These are phyloP conservation scores for Corylus americana DNA, from an alignment of 306 rosid genomes.

Conservation along the genomic window DNA sequence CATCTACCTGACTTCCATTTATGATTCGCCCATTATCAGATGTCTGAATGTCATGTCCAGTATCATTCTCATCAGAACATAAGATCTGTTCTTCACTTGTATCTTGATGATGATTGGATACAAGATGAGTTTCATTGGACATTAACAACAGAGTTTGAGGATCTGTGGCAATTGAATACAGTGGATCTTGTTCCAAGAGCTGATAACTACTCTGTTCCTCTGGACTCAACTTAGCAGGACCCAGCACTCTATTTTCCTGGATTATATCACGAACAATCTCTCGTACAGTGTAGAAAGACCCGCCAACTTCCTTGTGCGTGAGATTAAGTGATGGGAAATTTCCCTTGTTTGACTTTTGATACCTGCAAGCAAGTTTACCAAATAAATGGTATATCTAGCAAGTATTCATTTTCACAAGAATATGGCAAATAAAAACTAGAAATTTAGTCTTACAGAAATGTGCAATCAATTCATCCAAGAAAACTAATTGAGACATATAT, in stretches of 20 bases:
- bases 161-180: slow-evolving; percentile 63
- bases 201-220: slow-evolving; percentile 43
- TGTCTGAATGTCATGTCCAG: slow-evolving; percentile 19
- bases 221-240: slow-evolving; percentile 71
- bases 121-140: slow-evolving; percentile 41
- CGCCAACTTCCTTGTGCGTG: slow-evolving; percentile 98
- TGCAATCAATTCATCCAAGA: not conserved
- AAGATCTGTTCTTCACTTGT: slow-evolving; percentile 32
- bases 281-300: slow-evolving; percentile 95
- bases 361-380: slow-evolving; percentile 50
- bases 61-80: slow-evolving; percentile 37
- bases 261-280: slow-evolving; percentile 95
- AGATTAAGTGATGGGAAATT: slow-evolving; percentile 87
- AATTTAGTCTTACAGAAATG: not conserved
- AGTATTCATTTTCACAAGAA: not conserved
- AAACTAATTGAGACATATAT: not conserved
- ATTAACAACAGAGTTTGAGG: slow-evolving; percentile 42
- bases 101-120: slow-evolving; percentile 29
- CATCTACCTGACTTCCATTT: slow-evolving; percentile 41
- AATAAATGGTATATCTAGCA: slow-evolving; percentile 18
- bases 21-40: slow-evolving; percentile 28
- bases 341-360: slow-evolving; percentile 76
- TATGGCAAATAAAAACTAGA: not conserved
- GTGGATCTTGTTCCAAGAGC: slow-evolving; percentile 57
- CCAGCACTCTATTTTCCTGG: slow-evolving; percentile 91